Evolutionary conservation across 345 rosid genomes (phyloP).

Genomic region (Camelina neglecta): DNA sequence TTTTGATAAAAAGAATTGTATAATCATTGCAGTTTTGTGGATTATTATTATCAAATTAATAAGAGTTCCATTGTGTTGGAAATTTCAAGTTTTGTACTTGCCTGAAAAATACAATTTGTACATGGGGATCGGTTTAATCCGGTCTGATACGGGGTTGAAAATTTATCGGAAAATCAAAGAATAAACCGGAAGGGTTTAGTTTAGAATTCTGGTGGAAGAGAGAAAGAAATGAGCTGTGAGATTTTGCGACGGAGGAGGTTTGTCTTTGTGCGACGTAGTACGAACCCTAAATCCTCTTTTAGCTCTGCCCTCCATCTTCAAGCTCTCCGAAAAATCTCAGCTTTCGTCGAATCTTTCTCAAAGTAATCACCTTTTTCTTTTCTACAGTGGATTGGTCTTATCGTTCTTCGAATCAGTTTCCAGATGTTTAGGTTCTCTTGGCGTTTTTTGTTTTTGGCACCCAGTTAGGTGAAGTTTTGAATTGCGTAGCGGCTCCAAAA

Average conservation of each 20-base stretch:
- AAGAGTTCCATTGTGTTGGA: no score
- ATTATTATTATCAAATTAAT: no score
- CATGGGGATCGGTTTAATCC: not conserved
- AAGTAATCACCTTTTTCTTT: slow-evolving; percentile 24
- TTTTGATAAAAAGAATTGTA: not conserved
- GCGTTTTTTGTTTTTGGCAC: not conserved
- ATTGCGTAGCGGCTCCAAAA: slow-evolving; percentile 16
- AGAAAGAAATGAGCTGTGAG: slow-evolving; percentile 15
- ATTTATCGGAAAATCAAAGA: slow-evolving; percentile 10
- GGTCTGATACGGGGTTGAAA: slow-evolving; percentile 16
- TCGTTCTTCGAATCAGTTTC: not conserved
- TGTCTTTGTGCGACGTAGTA: slow-evolving; percentile 6
- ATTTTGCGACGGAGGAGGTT: slow-evolving; percentile 14
- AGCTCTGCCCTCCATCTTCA: not conserved
- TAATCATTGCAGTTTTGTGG: not conserved
- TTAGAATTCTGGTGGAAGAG: slow-evolving; percentile 3
- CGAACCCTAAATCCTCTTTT: slow-evolving; percentile 34
- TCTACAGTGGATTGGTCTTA: not conserved
- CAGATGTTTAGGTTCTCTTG: not conserved
- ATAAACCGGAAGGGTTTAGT: slow-evolving; percentile 26
- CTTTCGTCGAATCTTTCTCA: slow-evolving; percentile 5
- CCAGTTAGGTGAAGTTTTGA: not conserved
- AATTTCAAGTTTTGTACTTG: not conserved
- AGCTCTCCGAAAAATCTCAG: not conserved
- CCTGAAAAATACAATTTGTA: not conserved